A percentile compares a stretch with the other conserved stretches of the same genome.
phyloP scores from a whole-genome alignment of 176 grass and related monocot genomes.

The Avena insularis region DNA sequence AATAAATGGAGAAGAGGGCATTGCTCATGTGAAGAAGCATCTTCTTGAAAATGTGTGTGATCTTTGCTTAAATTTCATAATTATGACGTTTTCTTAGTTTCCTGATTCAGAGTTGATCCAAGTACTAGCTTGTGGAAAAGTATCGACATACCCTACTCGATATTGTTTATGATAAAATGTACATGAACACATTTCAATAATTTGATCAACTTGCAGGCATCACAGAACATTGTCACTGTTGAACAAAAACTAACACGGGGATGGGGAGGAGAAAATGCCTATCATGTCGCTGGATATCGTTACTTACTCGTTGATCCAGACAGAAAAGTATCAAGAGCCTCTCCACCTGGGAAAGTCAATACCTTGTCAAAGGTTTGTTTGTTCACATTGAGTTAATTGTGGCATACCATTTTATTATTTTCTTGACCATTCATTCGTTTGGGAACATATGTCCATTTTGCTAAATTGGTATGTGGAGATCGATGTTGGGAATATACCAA shows the following conservation, averaged over 20 bases:
- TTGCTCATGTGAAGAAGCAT: slow-evolving; percentile 77
- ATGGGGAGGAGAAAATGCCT: slow-evolving; percentile 97
- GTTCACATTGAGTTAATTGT: not conserved
- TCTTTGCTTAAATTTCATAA: slow-evolving; percentile 7
- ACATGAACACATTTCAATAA: slow-evolving; percentile 44
- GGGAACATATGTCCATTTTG: not conserved
- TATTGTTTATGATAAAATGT: slow-evolving; percentile 17
- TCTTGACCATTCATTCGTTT: not conserved
- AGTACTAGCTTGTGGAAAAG: slow-evolving; percentile 22
- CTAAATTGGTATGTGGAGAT: not conserved
- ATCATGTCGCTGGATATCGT: slow-evolving; percentile 92
- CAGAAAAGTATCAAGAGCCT: slow-evolving; percentile 83
- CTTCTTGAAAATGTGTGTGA: slow-evolving; percentile 87
- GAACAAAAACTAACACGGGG: slow-evolving; percentile 90
- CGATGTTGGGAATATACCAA: not conserved
- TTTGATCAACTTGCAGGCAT: slow-evolving; percentile 67
- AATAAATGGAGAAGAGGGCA: slow-evolving; percentile 76
- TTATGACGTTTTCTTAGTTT: not conserved
- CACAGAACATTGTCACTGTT: slow-evolving; percentile 69
- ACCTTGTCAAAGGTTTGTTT: slow-evolving; percentile 84
- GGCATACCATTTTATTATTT: not conserved
- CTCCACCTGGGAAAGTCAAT: slow-evolving; percentile 89
- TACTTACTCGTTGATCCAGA: slow-evolving; percentile 80
- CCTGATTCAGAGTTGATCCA: slow-evolving; percentile 7
- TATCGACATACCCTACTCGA: not conserved